Conservation (phyloP, 768 basidiomycete genomes). For the Mrakia blollopis region DNA sequence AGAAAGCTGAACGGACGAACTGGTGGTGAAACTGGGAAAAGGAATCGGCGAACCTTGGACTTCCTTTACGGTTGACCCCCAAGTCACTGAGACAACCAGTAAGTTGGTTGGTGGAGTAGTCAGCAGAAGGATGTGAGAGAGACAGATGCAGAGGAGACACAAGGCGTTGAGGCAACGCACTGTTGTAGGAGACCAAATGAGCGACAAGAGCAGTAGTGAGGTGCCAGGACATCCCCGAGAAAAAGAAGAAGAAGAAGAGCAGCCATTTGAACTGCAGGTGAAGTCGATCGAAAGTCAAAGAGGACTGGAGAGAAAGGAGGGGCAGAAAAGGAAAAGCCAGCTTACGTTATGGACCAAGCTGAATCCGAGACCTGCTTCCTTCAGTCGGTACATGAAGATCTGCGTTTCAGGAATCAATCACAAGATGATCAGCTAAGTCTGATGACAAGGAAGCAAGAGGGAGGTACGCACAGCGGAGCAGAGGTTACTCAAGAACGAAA, state of each 20-base stretch:
- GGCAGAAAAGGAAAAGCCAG: not conserved
- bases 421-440: not conserved
- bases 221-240: slow-evolving; percentile 29
- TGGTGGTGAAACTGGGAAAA: not conserved
- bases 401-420: not conserved
- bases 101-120: too few species aligned
- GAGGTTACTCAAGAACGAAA: slow-evolving; percentile 42
- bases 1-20: not conserved
- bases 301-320: not conserved
- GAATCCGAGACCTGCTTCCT: slow-evolving; percentile 42
- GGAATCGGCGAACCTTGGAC: slow-evolving; percentile 5
- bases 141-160: too few species aligned
- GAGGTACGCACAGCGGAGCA: slow-evolving; percentile 36
- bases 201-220: slow-evolving; percentile 36
- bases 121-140: too few species aligned
- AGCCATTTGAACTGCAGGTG: slow-evolving; percentile 15
- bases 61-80: slow-evolving; percentile 32
- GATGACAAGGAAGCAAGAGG: not conserved
- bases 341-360: slow-evolving; percentile 35
- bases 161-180: not conserved
- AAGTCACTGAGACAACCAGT: slow-evolving; percentile 13
- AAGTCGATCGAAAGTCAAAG: not conserved
- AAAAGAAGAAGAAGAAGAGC: slow-evolving; percentile 27
- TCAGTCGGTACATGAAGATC: slow-evolving; percentile 44
- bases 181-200: slow-evolving; percentile 39